Base-by-base conservation (phyloP, 805 yeast species). In the Cyberlindnera suaveolens region DNA sequence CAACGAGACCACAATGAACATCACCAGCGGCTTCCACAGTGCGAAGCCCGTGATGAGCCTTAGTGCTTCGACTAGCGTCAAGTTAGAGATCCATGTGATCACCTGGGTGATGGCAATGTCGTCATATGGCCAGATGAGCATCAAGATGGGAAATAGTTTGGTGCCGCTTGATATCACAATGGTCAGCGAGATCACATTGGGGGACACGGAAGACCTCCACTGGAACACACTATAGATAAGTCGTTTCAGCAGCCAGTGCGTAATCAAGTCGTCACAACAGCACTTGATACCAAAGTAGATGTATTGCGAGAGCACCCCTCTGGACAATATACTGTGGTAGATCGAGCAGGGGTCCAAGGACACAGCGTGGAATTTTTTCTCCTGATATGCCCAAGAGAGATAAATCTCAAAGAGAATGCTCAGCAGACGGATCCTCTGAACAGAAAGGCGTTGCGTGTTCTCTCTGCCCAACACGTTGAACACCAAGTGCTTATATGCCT, bases 51-150 rank as follows among this genome's bases (percentile, higher is more conserved):
- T 66, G 0, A 74, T 70, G 10, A 75, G 71, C 19, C 69, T 62
- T 30, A 80, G 54, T 0, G 89, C 80, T 55, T 87, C 96, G 6
- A 82, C 63, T n/a, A 78, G 68, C 48, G 77, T 82, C 40, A 82
- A 60, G 36, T 73, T 72, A 0, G 85, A 82, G 3, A 82, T 74
- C 51, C 78, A 67, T 45, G 75, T 75, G 27, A 85, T 83, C 9
- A 80, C 65, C 6, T 68, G 66, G 17, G 80, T 73, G 0, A 84
- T 82, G 3, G 83, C 70, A 1, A 82, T 70, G n/a, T 85, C 76
- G 57, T 93, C 96, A 57, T 93, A 93, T 1, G 96, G 93, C 99
- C 99, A 93, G 31, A 93, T 91, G 29, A 93, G 69, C 90, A 91
- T 91, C 30, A 93, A 70, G 16, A 93, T 83, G 0, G 99, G 99